Conservation (phyloP, 305 asterid species). For the Solanum hybrid region DNA sequence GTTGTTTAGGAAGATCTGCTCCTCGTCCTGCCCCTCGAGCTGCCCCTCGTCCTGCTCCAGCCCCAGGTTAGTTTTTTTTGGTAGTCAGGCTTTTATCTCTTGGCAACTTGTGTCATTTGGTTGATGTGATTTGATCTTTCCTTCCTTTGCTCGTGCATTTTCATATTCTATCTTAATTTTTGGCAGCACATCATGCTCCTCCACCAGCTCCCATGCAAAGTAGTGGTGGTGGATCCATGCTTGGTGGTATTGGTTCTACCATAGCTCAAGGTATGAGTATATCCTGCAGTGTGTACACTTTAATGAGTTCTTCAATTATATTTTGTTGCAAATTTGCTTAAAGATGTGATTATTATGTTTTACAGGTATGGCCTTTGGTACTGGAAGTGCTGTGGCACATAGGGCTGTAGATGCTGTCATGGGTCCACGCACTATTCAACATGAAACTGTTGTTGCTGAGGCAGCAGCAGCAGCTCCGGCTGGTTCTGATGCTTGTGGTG, state of each 20-base stretch:
- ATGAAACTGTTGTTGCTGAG: slow-evolving; percentile 29
- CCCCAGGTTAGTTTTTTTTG: background rate
- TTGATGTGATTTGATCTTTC: background rate
- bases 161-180: background rate
- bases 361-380: slow-evolving; percentile 46
- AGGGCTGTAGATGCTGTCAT: slow-evolving; percentile 43
- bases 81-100: background rate
- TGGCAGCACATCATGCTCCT: slow-evolving; percentile 55
- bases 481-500: slow-evolving; percentile 40
- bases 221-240: slow-evolving; percentile 40
- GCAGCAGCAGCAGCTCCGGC: slow-evolving; percentile 21
- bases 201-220: slow-evolving; percentile 54
- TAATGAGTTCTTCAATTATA: background rate
- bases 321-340: background rate
- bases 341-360: background rate
- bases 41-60: slow-evolving; percentile 35
- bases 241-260: slow-evolving; percentile 7
- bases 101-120: background rate
- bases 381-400: slow-evolving; percentile 43
- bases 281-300: background rate
- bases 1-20: slow-evolving; percentile 55
- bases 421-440: slow-evolving; percentile 49
- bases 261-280: slow-evolving; percentile 35
- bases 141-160: background rate
- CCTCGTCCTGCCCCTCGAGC: slow-evolving; percentile 15